Percentiles rank a stretch among this genome's conserved stretches.
These are phyloP conservation scores for Endocalyx cinctus DNA, from an alignment of 2,329 filamentous ascomycete genomes.

Conservation along the genomic window DNA sequence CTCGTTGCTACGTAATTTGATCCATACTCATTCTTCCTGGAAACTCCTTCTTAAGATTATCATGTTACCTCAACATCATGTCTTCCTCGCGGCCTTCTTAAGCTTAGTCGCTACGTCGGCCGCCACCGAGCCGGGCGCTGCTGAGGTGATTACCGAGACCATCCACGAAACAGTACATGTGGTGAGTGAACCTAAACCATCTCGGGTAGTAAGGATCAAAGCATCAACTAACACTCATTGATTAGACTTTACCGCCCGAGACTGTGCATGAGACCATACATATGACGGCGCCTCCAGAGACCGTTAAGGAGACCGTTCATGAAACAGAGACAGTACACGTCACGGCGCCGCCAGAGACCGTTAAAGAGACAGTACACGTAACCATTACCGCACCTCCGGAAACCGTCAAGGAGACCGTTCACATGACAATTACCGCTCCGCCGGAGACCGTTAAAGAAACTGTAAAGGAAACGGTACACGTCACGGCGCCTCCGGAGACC, in stretches of 20 bases:
- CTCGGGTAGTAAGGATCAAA: too few species aligned
- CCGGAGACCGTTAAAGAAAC: conserved; percentile 2
- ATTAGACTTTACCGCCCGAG: background rate
- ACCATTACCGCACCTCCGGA: conserved; percentile 5
- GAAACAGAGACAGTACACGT: background rate
- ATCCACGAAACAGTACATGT: conserved; percentile 12
- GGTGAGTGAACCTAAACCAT: conserved; percentile 5
- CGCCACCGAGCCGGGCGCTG: too few species aligned
- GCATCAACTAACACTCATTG: background rate
- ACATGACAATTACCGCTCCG: background rate
- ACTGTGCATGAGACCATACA: background rate
- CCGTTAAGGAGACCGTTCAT: background rate
- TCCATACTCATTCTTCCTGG: too few species aligned
- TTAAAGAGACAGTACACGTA: background rate
- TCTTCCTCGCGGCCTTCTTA: too few species aligned
- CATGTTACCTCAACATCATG: too few species aligned
- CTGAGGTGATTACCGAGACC: conserved; percentile 6
- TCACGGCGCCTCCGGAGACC: conserved; percentile 11
- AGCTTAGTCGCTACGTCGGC: too few species aligned
- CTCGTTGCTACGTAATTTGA: too few species aligned
- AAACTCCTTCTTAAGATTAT: too few species aligned
- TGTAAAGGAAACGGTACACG: conserved; percentile 8
- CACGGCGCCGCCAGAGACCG: too few species aligned
- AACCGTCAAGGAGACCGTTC: conserved; percentile 4
- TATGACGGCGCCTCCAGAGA: background rate